Percentiles rank a stretch among this genome's conserved stretches.
Conservation (phyloP, 345 rosid species). For the Linum usitatissimum region DNA sequence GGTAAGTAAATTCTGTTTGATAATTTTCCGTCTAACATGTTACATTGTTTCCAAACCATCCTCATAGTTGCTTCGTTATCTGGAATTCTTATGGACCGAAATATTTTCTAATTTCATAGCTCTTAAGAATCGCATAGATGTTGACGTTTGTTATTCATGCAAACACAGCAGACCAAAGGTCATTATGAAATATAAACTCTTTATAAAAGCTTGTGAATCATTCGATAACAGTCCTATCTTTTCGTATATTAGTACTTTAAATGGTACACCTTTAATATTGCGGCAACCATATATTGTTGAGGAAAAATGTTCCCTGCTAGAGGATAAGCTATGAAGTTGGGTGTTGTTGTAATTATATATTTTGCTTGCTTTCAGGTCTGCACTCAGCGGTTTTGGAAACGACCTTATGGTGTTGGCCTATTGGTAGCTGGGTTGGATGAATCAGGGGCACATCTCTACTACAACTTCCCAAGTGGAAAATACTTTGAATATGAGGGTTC, state of each 20-base stretch:
- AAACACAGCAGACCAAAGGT: not conserved
- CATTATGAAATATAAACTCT: not conserved
- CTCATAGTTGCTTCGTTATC: not conserved
- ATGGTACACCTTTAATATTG: not conserved
- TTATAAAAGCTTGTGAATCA: not conserved
- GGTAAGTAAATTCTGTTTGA: not conserved
- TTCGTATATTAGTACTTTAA: too few relatives aligned
- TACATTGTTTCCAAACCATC: not conserved
- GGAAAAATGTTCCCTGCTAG: not conserved
- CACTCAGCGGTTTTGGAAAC: slow-evolving; percentile 97
- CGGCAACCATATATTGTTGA: not conserved
- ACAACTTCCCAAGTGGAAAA: slow-evolving; percentile 98
- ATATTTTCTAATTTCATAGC: too few relatives aligned
- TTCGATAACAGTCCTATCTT: not conserved
- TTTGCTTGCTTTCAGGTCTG: slow-evolving; percentile 50
- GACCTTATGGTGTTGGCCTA: slow-evolving; percentile 94
- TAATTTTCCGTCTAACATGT: not conserved
- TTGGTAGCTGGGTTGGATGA: slow-evolving; percentile 91
- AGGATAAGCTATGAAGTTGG: not conserved
- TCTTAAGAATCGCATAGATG: too few relatives aligned
- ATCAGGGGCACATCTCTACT: slow-evolving; percentile 92
- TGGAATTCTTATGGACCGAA: not conserved
- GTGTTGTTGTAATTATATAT: too few relatives aligned
- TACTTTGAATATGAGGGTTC: slow-evolving; percentile 96
- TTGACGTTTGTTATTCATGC: not conserved